Base-by-base conservation (phyloP, 1,139 yeast genomes). In the Candida frijolesensis region DNA sequence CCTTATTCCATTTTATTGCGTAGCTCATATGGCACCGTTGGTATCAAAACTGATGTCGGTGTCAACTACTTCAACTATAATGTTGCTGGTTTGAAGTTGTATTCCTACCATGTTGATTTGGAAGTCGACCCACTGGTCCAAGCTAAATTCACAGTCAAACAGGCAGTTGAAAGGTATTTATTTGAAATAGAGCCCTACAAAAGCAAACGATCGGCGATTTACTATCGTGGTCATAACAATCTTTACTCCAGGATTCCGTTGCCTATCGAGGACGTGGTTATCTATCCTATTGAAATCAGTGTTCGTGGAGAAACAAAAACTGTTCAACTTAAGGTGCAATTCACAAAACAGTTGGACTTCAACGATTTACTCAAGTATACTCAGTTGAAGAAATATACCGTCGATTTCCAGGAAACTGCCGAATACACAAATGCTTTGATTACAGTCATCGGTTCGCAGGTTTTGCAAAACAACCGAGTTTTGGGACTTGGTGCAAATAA, bases 351-450 rank as follows among this genome's bases (percentile, higher is more conserved):
- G 35, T 47, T 54, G 25, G 37, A 54, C 32, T 54, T 54, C 30
- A 49, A 50, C 19, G 51, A 53, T 40, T 50, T 54, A 42, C 19
- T 50, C 16, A 48, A 53, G n/a, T 53, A 45, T 44, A 49, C 48
- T 30, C 45, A 47, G 22, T 46, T 54, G 33, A 27, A 51, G 38
- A 47, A 27, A 10, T 52, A 51, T 40, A 42, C 54, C 4, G 40
- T 38, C 32, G 54, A 50, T 42, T 54, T 52, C 38, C 54, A 51
- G 40, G 56, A 54, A 41, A 45, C 44, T n/a, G 43, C 48, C 32
- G 57, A 54, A 42, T 54, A 53, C 32, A 53, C 56, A 3, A 53
- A 53, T 45, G 56, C 57, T 1, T 49, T 54, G 14, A 15, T 54
- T 29, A 45, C 57, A 2, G 56, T 54, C 22, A 45, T 54, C 41